These are phyloP conservation scores for Claviceps quebecensis DNA, from an alignment of 2,329 filamentous ascomycete species.

Conservation along the genomic window DNA sequence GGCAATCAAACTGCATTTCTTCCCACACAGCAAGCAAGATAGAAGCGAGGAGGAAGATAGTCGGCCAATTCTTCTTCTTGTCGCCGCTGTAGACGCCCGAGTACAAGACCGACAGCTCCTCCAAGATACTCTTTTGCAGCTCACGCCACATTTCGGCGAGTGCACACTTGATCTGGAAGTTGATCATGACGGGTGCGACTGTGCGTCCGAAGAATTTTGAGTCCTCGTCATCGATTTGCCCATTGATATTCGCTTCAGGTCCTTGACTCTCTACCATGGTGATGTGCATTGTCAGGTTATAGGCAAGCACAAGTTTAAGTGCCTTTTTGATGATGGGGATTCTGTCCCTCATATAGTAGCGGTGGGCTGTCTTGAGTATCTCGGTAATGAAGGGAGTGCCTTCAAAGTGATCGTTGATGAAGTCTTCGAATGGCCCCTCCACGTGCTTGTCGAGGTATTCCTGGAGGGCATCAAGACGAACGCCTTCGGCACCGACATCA, in stretches of 20 bases:
- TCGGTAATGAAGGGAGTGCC: conserved; percentile 91
- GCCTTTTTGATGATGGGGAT: conserved; percentile 87
- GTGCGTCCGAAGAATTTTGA: conserved; percentile 85
- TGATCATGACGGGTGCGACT: conserved; percentile 95
- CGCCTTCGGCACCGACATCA: conserved; percentile 77
- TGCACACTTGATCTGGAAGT: conserved; percentile 97
- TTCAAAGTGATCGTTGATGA: conserved; percentile 92
- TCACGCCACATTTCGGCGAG: conserved; percentile 98
- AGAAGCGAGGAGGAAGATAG: conserved; percentile 92
- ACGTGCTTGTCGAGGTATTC: conserved; percentile 95
- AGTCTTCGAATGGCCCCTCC: conserved; percentile 79
- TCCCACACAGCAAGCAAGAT: conserved; percentile 94
- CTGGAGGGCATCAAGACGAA: conserved; percentile 65
- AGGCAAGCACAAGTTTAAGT: conserved; percentile 84
- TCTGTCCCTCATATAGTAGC: conserved; percentile 80
- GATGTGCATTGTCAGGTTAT: conserved; percentile 89
- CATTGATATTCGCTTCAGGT: conserved; percentile 62
- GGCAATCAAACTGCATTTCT: conserved; percentile 97
- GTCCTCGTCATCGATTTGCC: conserved; percentile 71
- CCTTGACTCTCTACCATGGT: conserved; percentile 86
- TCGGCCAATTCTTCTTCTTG: conserved; percentile 97
- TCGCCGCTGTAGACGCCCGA: conserved; percentile 97
- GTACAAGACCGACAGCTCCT: conserved; percentile 84
- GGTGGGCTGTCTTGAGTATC: conserved; percentile 90
- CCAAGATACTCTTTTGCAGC: conserved; percentile 87